A percentile compares a stretch with the other conserved stretches of the same genome.
phyloP scores from a whole-genome alignment of 352 stramenopile genomes.

The Globisporangium camurandrum region DNA sequence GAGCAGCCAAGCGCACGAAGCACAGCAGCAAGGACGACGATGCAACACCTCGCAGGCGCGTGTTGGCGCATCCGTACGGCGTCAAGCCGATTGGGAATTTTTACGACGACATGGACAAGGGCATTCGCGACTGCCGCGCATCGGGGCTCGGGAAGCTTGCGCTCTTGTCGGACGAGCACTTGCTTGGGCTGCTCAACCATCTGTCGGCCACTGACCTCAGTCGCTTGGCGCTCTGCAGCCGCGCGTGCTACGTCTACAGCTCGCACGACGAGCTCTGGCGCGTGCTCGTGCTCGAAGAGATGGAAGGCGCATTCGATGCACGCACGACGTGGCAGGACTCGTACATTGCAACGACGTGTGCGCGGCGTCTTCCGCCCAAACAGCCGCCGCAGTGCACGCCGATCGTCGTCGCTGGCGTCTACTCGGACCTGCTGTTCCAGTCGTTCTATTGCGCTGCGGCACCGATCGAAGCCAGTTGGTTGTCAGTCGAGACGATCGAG shows the following conservation, averaged over 20 bases:
- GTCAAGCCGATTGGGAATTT: conserved; percentile 81
- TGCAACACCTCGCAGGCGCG: neutral
- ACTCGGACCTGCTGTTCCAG: conserved; percentile 86
- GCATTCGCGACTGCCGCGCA: conserved; percentile 51
- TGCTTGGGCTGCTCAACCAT: conserved; percentile 61
- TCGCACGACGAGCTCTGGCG: conserved; percentile 82
- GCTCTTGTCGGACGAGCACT: conserved; percentile 45
- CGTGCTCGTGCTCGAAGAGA: conserved; percentile 65
- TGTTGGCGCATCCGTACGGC: conserved; percentile 61
- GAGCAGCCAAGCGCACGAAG: conserved; percentile 6
- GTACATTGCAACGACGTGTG: conserved; percentile 53
- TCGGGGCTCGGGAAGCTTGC: conserved; percentile 46
- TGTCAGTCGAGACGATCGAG: conserved; percentile 66
- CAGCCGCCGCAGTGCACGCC: conserved; percentile 8
- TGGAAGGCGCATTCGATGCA: conserved; percentile 48
- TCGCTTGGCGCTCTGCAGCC: conserved; percentile 35
- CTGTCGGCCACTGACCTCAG: conserved; percentile 43
- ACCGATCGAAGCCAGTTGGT: conserved; percentile 56
- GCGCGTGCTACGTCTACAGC: conserved; percentile 60
- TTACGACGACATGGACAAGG: conserved; percentile 54
- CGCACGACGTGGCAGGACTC: conserved; percentile 58
- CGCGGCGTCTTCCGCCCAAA: no score
- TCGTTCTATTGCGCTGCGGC: conserved; percentile 71
- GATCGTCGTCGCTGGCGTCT: conserved; percentile 60
- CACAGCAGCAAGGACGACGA: neutral